Evolutionary conservation across 257 asterid species (phyloP).

Genomic region (Nicotiana noctiflora): DNA sequence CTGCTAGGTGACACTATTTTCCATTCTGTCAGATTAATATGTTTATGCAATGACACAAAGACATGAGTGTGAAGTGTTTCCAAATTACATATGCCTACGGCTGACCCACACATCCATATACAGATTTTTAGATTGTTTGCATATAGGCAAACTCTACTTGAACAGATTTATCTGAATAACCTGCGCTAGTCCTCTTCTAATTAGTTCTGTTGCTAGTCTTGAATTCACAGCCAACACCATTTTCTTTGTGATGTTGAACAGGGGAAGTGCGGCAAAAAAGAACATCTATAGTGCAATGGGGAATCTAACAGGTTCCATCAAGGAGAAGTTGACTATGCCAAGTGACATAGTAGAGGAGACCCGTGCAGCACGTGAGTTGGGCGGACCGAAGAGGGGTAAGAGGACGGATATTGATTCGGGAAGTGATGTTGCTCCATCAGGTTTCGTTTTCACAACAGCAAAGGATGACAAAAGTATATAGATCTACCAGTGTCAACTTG

Average conservation of each 20-base stretch:
- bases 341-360: conserved; percentile 13
- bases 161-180: not conserved
- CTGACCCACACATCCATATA: not conserved
- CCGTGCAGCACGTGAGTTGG: conserved; percentile 9
- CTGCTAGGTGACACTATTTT: conserved; percentile 13
- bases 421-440: not conserved
- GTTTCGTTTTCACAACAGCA: not conserved
- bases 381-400: conserved; percentile 11
- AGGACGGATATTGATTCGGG: conserved; percentile 6
- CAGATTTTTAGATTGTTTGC: not conserved
- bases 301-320: conserved; percentile 10
- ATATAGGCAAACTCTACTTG: not conserved
- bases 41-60: not conserved
- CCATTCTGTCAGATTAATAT: not conserved
- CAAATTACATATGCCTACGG: not conserved
- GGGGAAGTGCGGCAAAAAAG: conserved; percentile 22
- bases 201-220: not conserved
- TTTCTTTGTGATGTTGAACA: not conserved
- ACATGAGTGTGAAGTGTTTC: not conserved
- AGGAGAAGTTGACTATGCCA: conserved; percentile 22
- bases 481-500: not conserved
- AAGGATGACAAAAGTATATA: not conserved
- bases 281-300: conserved; percentile 18
- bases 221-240: too few relatives aligned
- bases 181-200: not conserved